These are phyloP conservation scores for Wallacemonas collosoma DNA, from an alignment of 208 protist species.

Conservation along the genomic window DNA sequence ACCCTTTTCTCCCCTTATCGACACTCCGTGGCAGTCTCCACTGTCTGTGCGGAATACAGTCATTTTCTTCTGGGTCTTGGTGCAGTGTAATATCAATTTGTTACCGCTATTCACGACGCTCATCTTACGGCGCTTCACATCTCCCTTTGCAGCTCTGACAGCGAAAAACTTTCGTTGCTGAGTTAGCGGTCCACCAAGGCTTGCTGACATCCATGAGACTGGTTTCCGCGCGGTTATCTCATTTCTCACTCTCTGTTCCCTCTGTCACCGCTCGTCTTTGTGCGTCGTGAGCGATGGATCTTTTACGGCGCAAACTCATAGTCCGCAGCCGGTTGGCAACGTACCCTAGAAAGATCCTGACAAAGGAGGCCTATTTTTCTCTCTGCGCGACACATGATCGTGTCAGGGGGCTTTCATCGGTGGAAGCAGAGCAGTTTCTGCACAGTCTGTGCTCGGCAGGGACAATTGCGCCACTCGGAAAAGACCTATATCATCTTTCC, in stretches of 20 bases:
- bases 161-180: too few species aligned
- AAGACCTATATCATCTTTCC: conserved; percentile 38
- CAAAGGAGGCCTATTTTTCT: conserved; percentile 35
- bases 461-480: conserved; percentile 32
- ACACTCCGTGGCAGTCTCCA: too few species aligned
- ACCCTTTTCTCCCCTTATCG: too few species aligned
- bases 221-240: background rate
- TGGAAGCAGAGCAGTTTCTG: conserved; percentile 49
- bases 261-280: background rate
- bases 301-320: conserved; percentile 7
- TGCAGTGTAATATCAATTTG: too few species aligned
- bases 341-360: conserved; percentile 24
- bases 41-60: too few species aligned
- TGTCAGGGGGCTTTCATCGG: conserved; percentile 24
- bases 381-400: conserved; percentile 31
- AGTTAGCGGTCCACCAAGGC: too few species aligned
- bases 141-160: too few species aligned
- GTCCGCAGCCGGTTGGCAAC: conserved; percentile 4
- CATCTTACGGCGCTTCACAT: too few species aligned
- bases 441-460: conserved; percentile 36
- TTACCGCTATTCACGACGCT: too few species aligned
- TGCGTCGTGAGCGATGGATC: background rate
- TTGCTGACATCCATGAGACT: too few species aligned
- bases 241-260: background rate
- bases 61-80: too few species aligned